Evolutionary conservation across 257 asterid genomes (phyloP), one percentile per base, ranked within the genome.

Genomic region (Petunia secreta): DNA sequence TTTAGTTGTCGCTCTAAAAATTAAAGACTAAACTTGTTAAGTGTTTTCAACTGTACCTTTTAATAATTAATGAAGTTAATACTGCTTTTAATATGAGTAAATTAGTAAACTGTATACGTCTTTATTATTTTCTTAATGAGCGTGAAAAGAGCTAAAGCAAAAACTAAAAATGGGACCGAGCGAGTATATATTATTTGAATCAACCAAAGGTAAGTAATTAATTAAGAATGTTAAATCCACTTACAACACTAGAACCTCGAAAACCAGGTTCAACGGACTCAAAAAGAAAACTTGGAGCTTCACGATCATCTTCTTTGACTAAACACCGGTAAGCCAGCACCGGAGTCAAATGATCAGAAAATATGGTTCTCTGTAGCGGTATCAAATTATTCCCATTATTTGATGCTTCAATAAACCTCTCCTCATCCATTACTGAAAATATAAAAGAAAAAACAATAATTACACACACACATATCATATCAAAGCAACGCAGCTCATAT

Each of bases 301-400:
- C 96, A 52, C 90, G 81, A n/a, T 95, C 99, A 15, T 92, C 97
- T 82, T 95, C 98, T 62, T 91, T 91, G 64, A 95, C 98, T 82
- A 95, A 87, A 84, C 99, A 95, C 44, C 99, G 92, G 80, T 95
- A 93, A 44, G 99, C 98, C 71, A 95, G 92, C 82, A 93, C 94
- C 9, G 99, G 99, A 2, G 98, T 95, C 83, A 95, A 84, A 46
- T 92, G 97, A 87, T 95, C 99, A 25, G 98, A 91, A 89, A 95
- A 95, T 73, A 95, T 93, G 89, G 90, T 85, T 83, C 80, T 83
- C 80, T 83, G 88, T 57, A 95, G 48, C 25, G 98, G 99, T 84
- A 95, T 88, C 74, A 91, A 73, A 79, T 95, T 95, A 79, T 95
- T 95, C 41, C 96, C 97, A 8, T 48, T 78, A 59, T 68, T 82